Base-by-base conservation (phyloP, 768 basidiomycete species). In the Lentinus brumalis region DNA sequence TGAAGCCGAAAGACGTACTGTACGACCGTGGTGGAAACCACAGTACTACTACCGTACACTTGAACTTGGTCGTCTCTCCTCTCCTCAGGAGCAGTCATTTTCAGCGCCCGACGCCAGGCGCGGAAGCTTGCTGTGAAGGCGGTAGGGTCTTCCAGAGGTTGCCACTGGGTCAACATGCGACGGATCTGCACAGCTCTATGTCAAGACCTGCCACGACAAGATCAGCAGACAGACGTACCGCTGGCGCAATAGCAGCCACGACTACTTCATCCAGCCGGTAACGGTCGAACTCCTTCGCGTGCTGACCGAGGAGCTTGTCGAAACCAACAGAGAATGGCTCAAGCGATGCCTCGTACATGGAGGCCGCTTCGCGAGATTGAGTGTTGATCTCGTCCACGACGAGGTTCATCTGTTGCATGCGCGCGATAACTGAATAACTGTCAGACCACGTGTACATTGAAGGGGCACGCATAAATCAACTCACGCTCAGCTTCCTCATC, bases 251-350 rank as follows among this genome's bases (percentile, higher is more conserved):
- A 4, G 96, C 94, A 18, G 89, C 96, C 3, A 99, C 92, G 5
- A 96, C 86, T 26, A 98, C 85, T 70, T 98, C 96, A 64, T 98
- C 97, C 38, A 99, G 75, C 15, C 81, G 79, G 69, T 95, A 91
- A 56, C 74, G 79, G 21, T 89, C 86, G 68, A 92, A 95, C 69
- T 98, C 96, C 14, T 74, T 67, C 3, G 83, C 74, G 64, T 85
- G 96, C 47, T 91, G 82, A 49, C 80, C 77, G 16, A 90, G 76
- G n/a, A 98, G 81, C 46, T 81, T 84, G 64, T 88, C 82, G 69
- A 97, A 88, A 49, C 83, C 75, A 0, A 86, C 86, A 4, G 86
- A 84, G 68, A 98, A 89, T 0, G 84, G 79, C 10, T 89, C 87
- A 21, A 97, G 76, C 0, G 89, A 85, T 2, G 85, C 82, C 73